Percentiles rank a stretch among this genome's conserved stretches.
These are phyloP conservation scores for Triticum urartu DNA, from an alignment of 176 grass and related monocot genomes.

Conservation along the genomic window DNA sequence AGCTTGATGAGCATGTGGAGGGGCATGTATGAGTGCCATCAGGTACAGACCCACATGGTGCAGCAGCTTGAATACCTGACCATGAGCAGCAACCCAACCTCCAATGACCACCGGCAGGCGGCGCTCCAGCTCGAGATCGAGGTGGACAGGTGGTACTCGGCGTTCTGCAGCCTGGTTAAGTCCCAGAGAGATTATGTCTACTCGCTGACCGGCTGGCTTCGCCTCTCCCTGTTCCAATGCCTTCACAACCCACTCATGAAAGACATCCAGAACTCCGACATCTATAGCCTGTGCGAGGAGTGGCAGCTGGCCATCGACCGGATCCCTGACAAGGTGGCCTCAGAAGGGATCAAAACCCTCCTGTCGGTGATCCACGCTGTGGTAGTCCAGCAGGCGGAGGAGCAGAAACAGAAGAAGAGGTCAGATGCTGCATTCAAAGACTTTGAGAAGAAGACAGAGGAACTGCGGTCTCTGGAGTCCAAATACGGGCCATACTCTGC, in stretches of 20 bases:
- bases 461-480: conserved; percentile 65
- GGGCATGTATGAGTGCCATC: conserved; percentile 98
- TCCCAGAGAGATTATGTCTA: conserved; percentile 91
- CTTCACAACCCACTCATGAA: conserved; percentile 61
- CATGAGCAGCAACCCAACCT: conserved; percentile 68
- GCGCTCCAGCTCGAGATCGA: conserved; percentile 86
- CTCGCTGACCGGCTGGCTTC: conserved; percentile 88
- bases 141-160: conserved; percentile 89
- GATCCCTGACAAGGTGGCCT: conserved; percentile 93
- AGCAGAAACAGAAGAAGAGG: conserved; percentile 87
- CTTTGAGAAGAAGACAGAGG: conserved; percentile 76
- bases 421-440: conserved; percentile 79
- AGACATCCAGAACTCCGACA: conserved; percentile 63
- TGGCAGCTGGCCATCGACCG: conserved; percentile 93
- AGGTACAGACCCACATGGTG: conserved; percentile 98
- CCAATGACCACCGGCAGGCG: conserved; percentile 73
- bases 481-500: conserved; percentile 49
- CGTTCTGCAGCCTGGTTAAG: conserved; percentile 83
- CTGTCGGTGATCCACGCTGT: conserved; percentile 73
- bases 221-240: conserved; percentile 83
- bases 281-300: conserved; percentile 86
- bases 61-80: conserved; percentile 90
- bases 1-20: conserved; percentile 99
- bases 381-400: conserved; percentile 78
- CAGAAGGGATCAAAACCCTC: conserved; percentile 95